phyloP scores from a whole-genome alignment of 352 stramenopile genomes.

The Albugo laibachii region DNA sequence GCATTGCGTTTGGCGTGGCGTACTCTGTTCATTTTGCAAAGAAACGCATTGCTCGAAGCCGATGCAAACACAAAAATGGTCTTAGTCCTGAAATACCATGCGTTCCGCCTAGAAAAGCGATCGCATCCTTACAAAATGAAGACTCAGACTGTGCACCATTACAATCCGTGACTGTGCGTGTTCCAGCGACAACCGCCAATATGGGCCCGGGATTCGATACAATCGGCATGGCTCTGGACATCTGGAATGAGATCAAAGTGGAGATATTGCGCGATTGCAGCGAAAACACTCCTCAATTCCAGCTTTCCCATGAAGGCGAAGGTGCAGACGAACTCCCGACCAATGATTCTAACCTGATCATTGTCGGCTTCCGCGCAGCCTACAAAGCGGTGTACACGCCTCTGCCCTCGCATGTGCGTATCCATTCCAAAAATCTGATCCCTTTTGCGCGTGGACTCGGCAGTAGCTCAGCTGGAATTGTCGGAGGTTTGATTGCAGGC shows the following conservation, averaged over 20 bases:
- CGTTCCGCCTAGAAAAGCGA: no score
- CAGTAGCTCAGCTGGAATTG: constrained; percentile 95
- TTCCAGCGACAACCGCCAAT: constrained; percentile 96
- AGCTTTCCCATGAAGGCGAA: constrained; percentile 94
- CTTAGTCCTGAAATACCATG: no score
- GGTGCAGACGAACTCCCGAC: constrained; percentile 83
- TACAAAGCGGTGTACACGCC: constrained; percentile 90
- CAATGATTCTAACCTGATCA: constrained; percentile 83
- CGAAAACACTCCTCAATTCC: constrained; percentile 50
- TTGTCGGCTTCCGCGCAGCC: constrained; percentile 88
- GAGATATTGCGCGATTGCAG: constrained; percentile 31
- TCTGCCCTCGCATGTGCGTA: constrained; percentile 84
- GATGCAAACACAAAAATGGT: no score
- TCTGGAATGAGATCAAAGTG: constrained; percentile 97
- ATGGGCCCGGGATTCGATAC: constrained; percentile 96
- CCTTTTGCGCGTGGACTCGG: constrained; percentile 93
- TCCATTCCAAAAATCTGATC: constrained; percentile 96
- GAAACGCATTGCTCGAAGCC: no score
- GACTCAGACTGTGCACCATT: constrained; percentile 1
- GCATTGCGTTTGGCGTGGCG: background rate
- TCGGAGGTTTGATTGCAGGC: constrained; percentile 95
- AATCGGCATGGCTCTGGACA: constrained; percentile 95
- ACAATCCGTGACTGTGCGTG: constrained; percentile 88
- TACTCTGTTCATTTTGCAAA: no score
- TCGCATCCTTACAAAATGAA: no score